A percentile compares a stretch with the other conserved stretches of the same genome.
Evolutionary conservation across 805 yeast genomes (phyloP).

Genomic region (Lipomyces yamadae): DNA sequence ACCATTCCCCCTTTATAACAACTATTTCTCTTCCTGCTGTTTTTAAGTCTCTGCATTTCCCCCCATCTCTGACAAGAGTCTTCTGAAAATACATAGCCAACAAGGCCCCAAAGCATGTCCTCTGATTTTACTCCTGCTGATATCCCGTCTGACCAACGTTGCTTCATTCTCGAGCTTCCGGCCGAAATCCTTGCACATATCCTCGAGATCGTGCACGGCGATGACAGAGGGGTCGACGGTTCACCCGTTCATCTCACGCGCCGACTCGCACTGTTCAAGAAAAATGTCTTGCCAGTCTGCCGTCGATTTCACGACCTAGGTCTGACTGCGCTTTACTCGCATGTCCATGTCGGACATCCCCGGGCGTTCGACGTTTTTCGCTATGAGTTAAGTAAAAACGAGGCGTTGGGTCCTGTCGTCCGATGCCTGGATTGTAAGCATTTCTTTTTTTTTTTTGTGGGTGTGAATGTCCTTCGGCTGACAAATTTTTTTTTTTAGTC

Average conservation of each 20-base stretch:
- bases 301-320: constrained; percentile 45
- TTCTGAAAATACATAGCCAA: not conserved
- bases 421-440: constrained; percentile 66
- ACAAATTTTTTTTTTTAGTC: constrained; percentile 41
- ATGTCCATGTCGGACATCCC: constrained; percentile 69
- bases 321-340: constrained; percentile 47
- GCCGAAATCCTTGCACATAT: constrained; percentile 27
- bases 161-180: constrained; percentile 25
- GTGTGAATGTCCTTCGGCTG: not conserved
- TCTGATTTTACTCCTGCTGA: not conserved
- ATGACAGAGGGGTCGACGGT: constrained; percentile 19
- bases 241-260: constrained; percentile 18
- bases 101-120: not conserved
- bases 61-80: not conserved
- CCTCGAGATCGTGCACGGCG: constrained; percentile 21
- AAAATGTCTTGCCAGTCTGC: constrained; percentile 38
- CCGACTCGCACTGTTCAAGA: constrained; percentile 33
- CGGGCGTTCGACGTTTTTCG: constrained; percentile 76
- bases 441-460: not conserved
- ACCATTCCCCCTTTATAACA: not conserved
- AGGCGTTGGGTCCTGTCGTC: constrained; percentile 62
- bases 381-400: constrained; percentile 46
- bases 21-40: not conserved
- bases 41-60: not conserved
- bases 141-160: not conserved